These are phyloP conservation scores for Trichoderma virens DNA, from an alignment of 495 filamentous ascomycete species.

Conservation along the genomic window DNA sequence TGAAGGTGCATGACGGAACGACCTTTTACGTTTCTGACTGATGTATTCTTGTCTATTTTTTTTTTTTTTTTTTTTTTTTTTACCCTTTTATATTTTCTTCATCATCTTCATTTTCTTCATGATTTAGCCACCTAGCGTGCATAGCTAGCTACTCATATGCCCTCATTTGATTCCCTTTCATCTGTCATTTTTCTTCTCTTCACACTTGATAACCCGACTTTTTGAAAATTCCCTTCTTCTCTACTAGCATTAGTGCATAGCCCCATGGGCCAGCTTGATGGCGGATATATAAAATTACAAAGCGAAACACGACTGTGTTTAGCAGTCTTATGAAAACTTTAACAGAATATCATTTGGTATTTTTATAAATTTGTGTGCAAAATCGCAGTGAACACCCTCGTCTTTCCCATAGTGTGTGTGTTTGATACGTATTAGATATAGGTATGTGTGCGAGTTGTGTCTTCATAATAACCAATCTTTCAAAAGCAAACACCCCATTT, in stretches of 20 bases:
- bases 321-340: neutral
- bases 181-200: neutral
- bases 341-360: neutral
- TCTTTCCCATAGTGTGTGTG: too few relatives aligned
- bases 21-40: slow-evolving; percentile 6
- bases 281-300: neutral
- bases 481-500: neutral
- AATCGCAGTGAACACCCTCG: too few relatives aligned
- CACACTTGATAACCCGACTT: neutral
- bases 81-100: neutral
- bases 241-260: neutral
- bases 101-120: neutral
- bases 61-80: slow-evolving; percentile 9
- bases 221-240: neutral
- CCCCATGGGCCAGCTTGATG: neutral
- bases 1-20: slow-evolving; percentile 22
- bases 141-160: neutral
- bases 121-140: neutral
- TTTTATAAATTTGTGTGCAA: neutral
- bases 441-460: neutral
- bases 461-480: slow-evolving; percentile 8
- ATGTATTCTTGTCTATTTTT: neutral
- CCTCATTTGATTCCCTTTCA: neutral
- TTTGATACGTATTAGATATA: neutral
- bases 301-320: neutral